Evolutionary conservation across 192 early-diverging fungal genomes (phyloP), one percentile per base, ranked within the genome.

Genomic region (Entomortierella parvispora): DNA sequence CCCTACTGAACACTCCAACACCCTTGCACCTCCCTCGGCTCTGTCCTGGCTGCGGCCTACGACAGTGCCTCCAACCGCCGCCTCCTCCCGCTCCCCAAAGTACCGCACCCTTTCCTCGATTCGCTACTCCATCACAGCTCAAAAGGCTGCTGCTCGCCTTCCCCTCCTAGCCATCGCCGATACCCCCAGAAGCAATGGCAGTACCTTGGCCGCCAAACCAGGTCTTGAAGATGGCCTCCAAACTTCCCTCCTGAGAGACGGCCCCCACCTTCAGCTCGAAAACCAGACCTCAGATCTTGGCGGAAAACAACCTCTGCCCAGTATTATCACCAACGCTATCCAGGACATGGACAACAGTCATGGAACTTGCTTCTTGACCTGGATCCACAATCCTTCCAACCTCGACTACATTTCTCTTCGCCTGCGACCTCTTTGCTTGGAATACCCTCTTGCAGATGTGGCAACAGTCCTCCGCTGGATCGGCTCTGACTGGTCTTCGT

Each of bases 401-500:
- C 62, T 69, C 56, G 77, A 80, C 45, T 80, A 80, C 29, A 71
- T 71, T 40, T 69, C 77, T 8, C 77, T 80, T 8, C 68, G 77
- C 46, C 63, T 80, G 18, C 54, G 68, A 4, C 77, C 77, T 8
- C 59, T 80, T 11, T 71, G 68, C 65, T 68, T 71, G 31, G 77
- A 80, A 61, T 80, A 80, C 33, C 68, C 68, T 15, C 63, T 80
- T 18, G 63, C 62, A 18, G 63, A 80, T 34, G 69, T 71, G 0
- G 77, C 77, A 26, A 69, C 70, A 32, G 77, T 80, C 20, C 54
- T 80, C n/a, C 68, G 77, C 8, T 80, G 77, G 77, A 80, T 80
- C 48, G 77, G 68, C 3, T 51, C 62, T 7, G 77, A 80, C 51
- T 80, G 77, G 77, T 67, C 68, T 20, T 71, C 77, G 0, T 15